phyloP scores from a whole-genome alignment of 768 basidiomycete species.

The Lentinula sp. region DNA sequence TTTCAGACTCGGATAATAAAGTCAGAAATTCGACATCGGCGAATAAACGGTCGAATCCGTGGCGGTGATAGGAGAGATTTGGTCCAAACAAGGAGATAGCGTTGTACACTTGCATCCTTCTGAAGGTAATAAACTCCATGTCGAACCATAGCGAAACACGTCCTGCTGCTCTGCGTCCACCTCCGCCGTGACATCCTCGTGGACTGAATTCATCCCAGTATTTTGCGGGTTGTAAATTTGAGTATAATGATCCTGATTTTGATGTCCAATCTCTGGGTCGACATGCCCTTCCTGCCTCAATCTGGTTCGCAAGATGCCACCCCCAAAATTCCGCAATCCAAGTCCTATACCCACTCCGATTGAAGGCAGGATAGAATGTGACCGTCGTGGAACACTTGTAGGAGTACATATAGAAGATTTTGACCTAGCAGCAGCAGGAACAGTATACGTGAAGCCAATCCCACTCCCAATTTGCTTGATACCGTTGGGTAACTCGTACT shows the following conservation, averaged over 20 bases:
- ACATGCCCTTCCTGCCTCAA: not conserved
- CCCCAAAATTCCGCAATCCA: not conserved
- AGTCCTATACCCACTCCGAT: not conserved
- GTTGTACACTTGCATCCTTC: not conserved
- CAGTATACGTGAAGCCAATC: slow-evolving; percentile 43
- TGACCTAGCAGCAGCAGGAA: slow-evolving; percentile 18
- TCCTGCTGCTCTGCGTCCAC: not conserved
- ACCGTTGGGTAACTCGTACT: slow-evolving; percentile 33
- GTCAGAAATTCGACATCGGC: not conserved
- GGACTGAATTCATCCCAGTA: not conserved
- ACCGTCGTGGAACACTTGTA: not conserved
- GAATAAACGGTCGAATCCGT: slow-evolving; percentile 6
- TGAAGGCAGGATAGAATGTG: not conserved
- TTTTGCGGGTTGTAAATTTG: not conserved
- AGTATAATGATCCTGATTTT: not conserved
- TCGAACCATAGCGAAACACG: slow-evolving; percentile 2
- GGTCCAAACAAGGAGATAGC: not conserved
- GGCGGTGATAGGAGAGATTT: slow-evolving; percentile 3
- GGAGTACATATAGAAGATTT: not conserved
- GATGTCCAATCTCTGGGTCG: not conserved
- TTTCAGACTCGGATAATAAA: not conserved
- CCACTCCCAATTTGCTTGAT: slow-evolving; percentile 44
- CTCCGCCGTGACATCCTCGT: not conserved
- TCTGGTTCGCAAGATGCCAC: not conserved
- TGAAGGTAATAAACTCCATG: not conserved